phyloP scores from a whole-genome alignment of 495 filamentous ascomycete species.

The Penicillium maclennaniae region DNA sequence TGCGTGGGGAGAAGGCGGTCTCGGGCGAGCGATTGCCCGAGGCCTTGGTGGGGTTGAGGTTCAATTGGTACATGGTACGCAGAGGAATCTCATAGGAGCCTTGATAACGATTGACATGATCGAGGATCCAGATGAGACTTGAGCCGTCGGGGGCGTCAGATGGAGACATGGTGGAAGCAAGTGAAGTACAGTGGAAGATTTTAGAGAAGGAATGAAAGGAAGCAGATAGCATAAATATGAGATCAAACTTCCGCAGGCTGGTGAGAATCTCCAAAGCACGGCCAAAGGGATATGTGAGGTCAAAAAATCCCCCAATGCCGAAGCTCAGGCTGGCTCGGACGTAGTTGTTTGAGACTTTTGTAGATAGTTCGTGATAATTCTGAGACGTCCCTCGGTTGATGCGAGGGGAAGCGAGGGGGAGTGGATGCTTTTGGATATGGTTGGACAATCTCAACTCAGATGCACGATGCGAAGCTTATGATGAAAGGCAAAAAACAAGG shows the following conservation, averaged over 20 bases:
- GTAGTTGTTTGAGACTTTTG: conserved; percentile 3
- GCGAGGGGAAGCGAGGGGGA: conserved; percentile 11
- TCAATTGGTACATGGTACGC: conserved; percentile 70
- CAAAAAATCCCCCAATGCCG: not conserved
- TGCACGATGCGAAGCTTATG: conserved; percentile 5
- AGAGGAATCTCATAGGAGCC: conserved; percentile 68
- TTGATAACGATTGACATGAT: conserved; percentile 65
- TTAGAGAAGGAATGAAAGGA: conserved; percentile 1
- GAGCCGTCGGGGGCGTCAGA: conserved; percentile 39
- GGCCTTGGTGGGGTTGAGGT: conserved; percentile 52
- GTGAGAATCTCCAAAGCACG: conserved; percentile 10
- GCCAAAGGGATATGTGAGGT: not conserved
- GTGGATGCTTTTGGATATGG: not conserved
- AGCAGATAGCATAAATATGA: conserved; percentile 5
- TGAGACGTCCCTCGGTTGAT: not conserved
- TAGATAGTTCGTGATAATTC: not conserved
- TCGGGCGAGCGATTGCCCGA: conserved; percentile 29
- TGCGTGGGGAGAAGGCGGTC: conserved; percentile 31
- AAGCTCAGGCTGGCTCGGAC: not conserved
- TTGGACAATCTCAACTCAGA: conserved; percentile 6
- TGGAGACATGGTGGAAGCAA: conserved; percentile 19
- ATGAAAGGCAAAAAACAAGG: not conserved
- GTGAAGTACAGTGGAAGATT: too few species aligned
- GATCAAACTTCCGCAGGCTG: conserved; percentile 8
- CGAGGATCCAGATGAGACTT: conserved; percentile 58